Conservation (phyloP, 257 asterid genomes). For the Lycium ferocissimum region DNA sequence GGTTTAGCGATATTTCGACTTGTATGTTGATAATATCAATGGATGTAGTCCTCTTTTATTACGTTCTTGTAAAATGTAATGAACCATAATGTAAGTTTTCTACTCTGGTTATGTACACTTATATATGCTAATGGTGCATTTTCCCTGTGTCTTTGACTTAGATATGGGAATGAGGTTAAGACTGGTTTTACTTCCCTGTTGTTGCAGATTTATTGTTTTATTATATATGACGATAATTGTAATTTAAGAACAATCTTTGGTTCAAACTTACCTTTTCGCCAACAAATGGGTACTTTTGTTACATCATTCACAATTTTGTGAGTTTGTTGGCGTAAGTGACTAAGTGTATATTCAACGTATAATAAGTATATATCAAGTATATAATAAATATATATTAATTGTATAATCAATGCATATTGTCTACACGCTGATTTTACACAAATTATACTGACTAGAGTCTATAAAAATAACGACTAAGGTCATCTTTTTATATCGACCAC, state of each 20-base stretch:
- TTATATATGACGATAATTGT: not conserved
- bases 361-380: too few relatives aligned
- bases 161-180: not conserved
- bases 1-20: conserved; percentile 6
- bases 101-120: not conserved
- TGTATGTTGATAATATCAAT: conserved; percentile 24
- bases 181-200: not conserved
- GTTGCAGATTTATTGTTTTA: not conserved
- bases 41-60: not conserved
- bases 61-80: not conserved
- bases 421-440: too few relatives aligned
- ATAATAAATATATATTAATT: too few relatives aligned
- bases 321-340: too few relatives aligned
- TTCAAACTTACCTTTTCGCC: not conserved
- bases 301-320: too few relatives aligned
- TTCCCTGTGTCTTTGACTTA: not conserved
- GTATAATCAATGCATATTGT: too few relatives aligned
- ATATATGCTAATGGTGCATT: not conserved
- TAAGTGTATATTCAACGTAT: too few relatives aligned
- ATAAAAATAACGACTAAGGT: too few relatives aligned
- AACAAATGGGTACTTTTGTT: too few relatives aligned
- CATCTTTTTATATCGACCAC: too few relatives aligned
- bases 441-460: too few relatives aligned
- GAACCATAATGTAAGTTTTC: conserved; percentile 11
- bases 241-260: not conserved